Evolutionary conservation across 139 green algal genomes (phyloP).

Genomic region (Chlamydomonas sphaeroides): DNA sequence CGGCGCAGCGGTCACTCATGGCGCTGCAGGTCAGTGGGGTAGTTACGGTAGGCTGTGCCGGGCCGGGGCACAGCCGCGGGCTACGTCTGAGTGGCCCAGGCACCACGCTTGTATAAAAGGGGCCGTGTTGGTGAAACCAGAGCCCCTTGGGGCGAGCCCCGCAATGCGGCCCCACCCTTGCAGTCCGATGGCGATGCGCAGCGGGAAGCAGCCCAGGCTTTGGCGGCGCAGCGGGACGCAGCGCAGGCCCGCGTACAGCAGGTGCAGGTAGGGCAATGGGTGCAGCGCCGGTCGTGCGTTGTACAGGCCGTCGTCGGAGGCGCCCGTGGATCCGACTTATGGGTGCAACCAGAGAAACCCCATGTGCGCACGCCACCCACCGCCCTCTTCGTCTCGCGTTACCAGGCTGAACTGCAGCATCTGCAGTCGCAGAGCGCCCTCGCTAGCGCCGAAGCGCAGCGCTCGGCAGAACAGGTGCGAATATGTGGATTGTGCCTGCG

Average conservation of each 20-base stretch:
- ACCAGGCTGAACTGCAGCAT: constrained; percentile 26
- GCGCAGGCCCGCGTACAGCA: not conserved
- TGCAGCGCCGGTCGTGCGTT: too few relatives aligned
- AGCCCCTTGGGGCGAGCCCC: too few relatives aligned
- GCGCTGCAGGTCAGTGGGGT: constrained; percentile 12
- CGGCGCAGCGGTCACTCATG: constrained; percentile 30
- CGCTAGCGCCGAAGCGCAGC: not conserved
- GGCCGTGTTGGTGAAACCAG: too few relatives aligned
- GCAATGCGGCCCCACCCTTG: not conserved
- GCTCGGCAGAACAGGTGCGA: constrained; percentile 1
- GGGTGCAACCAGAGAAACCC: too few relatives aligned
- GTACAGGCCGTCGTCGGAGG: too few relatives aligned
- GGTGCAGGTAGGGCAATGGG: constrained; percentile 5
- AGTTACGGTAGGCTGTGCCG: too few relatives aligned
- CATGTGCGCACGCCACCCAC: too few relatives aligned
- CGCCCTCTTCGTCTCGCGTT: too few relatives aligned
- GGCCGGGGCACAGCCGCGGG: too few relatives aligned
- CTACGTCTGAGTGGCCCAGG: too few relatives aligned
- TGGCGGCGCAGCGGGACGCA: not conserved
- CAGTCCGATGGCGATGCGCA: constrained; percentile 8
- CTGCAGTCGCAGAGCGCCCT: not conserved
- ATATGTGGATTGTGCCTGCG: not conserved
- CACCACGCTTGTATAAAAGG: too few relatives aligned
- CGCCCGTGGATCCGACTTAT: too few relatives aligned
- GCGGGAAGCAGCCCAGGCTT: not conserved